Base-by-base conservation (phyloP, 2,329 filamentous ascomycete species). In the Onygena corvina region DNA sequence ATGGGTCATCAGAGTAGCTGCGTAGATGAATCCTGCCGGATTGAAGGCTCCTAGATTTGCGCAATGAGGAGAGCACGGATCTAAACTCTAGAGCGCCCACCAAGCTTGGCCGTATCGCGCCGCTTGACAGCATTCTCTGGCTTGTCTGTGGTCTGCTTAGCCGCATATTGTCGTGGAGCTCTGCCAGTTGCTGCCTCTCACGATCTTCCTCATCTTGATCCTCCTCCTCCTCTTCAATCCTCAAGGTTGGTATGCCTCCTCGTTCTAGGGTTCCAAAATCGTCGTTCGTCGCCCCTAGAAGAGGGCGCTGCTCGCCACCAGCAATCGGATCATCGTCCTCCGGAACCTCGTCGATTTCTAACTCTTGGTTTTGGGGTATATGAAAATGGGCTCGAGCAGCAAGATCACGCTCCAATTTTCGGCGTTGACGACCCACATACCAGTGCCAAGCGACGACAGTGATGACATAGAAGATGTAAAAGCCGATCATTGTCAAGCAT, bases 361-460 rank as follows among this genome's bases (percentile, higher is more conserved):
- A 62, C 54, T 81, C 79, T 53, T 83, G 79, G 21, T 71, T 69
- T 31, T 71, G 68, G 4, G 78, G 72, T 8, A 76, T 76, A 50
- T 87, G 75, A 53, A 83, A 86, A 52, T 93, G 83, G 12, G 83
- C 80, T 52, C 88, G 76, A 48, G 86, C 82, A 44, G 83, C 79
- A 18, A 80, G 77, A 59, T 88, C 83, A 58, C 81, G 76, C 46
- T 81, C 76, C 50, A 77, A 75, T 51, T 73, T 73, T 35, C 73
- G 73, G 66, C 74, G 81, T 55, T 77, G 74, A 55, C 80, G 75
- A 31, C 78, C 79, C 12, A 83, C 71, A 68, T 83, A 84, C 84
- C 89, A 94, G 67, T 98, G 92, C 88, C 89, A 96, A 4, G 75
- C 75, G 12, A 96, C 85, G 8, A 98, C 92, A 51, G 88, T 81